phyloP scores from a whole-genome alignment of 768 basidiomycete species.

The Mrakia gelida region DNA sequence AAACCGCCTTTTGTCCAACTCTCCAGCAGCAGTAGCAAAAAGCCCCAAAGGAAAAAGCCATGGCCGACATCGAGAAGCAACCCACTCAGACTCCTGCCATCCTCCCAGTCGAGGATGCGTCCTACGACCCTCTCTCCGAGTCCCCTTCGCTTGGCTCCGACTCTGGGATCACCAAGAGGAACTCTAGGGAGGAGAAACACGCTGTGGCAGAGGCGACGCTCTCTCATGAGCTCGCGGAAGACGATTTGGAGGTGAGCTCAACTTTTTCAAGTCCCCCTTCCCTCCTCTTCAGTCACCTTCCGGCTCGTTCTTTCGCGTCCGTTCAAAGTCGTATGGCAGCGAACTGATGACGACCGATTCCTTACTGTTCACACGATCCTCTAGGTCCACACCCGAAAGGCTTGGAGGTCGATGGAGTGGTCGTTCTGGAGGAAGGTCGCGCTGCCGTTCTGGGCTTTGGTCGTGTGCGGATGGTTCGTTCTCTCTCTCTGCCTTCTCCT shows the following conservation, averaged over 20 bases:
- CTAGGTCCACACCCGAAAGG: constrained; percentile 24
- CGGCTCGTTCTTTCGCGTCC: background rate
- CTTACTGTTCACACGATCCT: background rate
- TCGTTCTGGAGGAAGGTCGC: constrained; percentile 11
- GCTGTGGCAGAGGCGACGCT: background rate
- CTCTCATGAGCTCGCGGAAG: constrained; percentile 22
- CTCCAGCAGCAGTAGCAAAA: background rate
- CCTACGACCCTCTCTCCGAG: background rate
- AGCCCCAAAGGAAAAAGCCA: background rate
- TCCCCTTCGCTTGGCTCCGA: background rate
- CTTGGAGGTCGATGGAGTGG: constrained; percentile 20
- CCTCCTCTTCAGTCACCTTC: background rate
- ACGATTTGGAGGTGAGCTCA: constrained; percentile 12
- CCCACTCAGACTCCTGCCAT: background rate
- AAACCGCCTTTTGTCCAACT: background rate
- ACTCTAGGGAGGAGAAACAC: constrained; percentile 8
- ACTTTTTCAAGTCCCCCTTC: background rate
- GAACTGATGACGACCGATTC: background rate
- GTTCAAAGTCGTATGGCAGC: background rate
- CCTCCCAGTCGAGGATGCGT: background rate
- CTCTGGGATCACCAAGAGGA: background rate
- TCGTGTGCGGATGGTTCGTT: constrained; percentile 27
- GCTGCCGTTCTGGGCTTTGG: constrained; percentile 15
- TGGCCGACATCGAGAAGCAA: constrained; percentile 15
- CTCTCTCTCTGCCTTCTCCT: background rate